These are phyloP conservation scores for Sphaerobolus stellatus DNA, from an alignment of 1,284 basidiomycete genomes.

Conservation along the genomic window DNA sequence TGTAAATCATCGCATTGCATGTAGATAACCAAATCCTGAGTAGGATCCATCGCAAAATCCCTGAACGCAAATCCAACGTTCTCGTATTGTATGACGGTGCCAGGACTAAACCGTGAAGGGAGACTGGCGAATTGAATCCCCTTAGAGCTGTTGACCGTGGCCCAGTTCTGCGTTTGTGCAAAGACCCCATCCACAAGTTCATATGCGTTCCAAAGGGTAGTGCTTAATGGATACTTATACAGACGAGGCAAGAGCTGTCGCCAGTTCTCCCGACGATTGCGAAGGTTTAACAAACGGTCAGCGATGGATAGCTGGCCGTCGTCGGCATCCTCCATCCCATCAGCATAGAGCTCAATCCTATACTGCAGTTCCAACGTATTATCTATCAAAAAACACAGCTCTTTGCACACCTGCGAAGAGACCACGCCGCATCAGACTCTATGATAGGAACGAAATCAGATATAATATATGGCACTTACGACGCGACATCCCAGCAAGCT, in stretches of 20 bases:
- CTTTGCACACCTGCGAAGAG: constrained; percentile 41
- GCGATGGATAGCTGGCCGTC: constrained; percentile 13
- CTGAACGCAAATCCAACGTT: constrained; percentile 45
- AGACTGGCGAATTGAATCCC: constrained; percentile 31
- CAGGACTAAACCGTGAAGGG: constrained; percentile 30
- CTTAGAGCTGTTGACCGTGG: constrained; percentile 5
- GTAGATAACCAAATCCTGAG: constrained; percentile 55
- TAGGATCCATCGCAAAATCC: constrained; percentile 65
- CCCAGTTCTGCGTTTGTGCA: constrained; percentile 38
- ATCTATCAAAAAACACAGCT: constrained; percentile 34
- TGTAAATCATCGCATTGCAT: constrained; percentile 32
- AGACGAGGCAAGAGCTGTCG: constrained; percentile 1
- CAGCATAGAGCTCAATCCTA: constrained; percentile 46
- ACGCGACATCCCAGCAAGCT: not conserved
- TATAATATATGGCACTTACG: not conserved
- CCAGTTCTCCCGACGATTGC: constrained; percentile 44
- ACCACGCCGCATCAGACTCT: not conserved
- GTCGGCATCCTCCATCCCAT: constrained; percentile 42
- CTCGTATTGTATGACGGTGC: constrained; percentile 28
- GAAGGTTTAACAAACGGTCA: constrained; percentile 41
- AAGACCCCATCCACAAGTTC: constrained; percentile 59
- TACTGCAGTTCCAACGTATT: constrained; percentile 45
- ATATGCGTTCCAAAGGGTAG: constrained; percentile 50
- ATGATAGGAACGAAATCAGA: not conserved
- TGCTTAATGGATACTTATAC: constrained; percentile 29